Evolutionary conservation across 192 early-diverging fungal species (phyloP).

Genomic region (Backusella macrospora): DNA sequence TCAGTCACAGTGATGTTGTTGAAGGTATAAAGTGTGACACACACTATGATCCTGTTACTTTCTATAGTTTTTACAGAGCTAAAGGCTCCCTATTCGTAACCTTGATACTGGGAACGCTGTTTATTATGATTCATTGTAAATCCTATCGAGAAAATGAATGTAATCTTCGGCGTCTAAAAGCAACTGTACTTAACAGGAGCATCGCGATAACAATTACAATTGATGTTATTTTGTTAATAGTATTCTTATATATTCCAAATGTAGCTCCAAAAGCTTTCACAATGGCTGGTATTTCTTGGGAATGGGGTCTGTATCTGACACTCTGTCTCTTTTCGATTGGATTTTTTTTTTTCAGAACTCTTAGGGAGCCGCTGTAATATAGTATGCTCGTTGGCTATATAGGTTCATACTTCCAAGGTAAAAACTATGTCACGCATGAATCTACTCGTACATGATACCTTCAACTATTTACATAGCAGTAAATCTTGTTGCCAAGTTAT

Average conservation of each 20-base stretch:
- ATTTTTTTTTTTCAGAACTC: no score
- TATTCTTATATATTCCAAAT: constrained; percentile 66
- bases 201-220: constrained; percentile 47
- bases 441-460: no score
- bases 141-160: constrained; percentile 65
- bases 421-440: no score
- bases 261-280: constrained; percentile 61
- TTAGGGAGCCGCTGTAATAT: no score
- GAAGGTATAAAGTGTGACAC: constrained; percentile 60
- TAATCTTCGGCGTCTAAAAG: constrained; percentile 44
- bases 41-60: constrained; percentile 28
- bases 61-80: constrained; percentile 65
- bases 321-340: constrained; percentile 16
- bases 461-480: no score
- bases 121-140: constrained; percentile 74
- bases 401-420: no score
- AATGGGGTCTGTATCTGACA: constrained; percentile 66
- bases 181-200: constrained; percentile 47
- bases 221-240: constrained; percentile 51
- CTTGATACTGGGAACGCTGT: constrained; percentile 58
- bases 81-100: constrained; percentile 50
- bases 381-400: no score
- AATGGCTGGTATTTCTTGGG: constrained; percentile 63
- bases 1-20: constrained; percentile 52
- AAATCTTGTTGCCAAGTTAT: no score